A percentile compares a stretch with the other conserved stretches of the same genome.
Conservation (phyloP, 2,329 filamentous ascomycete species). For the Cryoendolithus antarcticus region DNA sequence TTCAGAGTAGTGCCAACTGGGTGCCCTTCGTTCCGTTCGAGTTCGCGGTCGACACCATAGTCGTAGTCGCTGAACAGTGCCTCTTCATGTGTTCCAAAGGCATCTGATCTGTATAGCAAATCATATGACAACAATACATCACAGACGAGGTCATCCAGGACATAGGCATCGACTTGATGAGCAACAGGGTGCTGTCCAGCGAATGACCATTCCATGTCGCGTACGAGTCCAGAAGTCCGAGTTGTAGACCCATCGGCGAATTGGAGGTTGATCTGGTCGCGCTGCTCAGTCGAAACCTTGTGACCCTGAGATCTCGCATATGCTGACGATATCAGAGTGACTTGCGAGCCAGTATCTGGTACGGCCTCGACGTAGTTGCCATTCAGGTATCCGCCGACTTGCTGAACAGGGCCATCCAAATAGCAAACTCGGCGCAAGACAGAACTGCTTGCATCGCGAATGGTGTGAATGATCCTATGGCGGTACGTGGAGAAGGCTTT, state of each 20-base stretch:
- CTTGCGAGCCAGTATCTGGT: conserved; percentile 1
- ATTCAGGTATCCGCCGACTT: background rate
- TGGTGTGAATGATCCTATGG: background rate
- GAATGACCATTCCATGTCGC: background rate
- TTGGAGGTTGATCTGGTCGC: background rate
- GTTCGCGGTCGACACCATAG: background rate
- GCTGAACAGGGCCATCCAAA: background rate
- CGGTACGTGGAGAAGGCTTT: background rate
- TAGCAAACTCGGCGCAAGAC: background rate
- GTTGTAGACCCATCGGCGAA: background rate
- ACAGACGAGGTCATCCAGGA: background rate
- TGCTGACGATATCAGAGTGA: background rate
- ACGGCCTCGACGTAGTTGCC: background rate
- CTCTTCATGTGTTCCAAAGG: background rate
- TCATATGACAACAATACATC: background rate
- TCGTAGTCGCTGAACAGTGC: background rate
- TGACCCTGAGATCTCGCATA: background rate
- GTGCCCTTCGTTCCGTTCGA: too few species aligned
- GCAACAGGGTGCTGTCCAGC: background rate
- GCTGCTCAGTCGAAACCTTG: background rate
- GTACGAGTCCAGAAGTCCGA: background rate
- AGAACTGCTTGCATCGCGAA: background rate
- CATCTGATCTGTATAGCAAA: background rate
- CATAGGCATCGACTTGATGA: background rate
- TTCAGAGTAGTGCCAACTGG: too few species aligned